Evolutionary conservation across 1,284 basidiomycete genomes (phyloP), one percentile per base, ranked within the genome.

Genomic region (Inonotus obliquus): DNA sequence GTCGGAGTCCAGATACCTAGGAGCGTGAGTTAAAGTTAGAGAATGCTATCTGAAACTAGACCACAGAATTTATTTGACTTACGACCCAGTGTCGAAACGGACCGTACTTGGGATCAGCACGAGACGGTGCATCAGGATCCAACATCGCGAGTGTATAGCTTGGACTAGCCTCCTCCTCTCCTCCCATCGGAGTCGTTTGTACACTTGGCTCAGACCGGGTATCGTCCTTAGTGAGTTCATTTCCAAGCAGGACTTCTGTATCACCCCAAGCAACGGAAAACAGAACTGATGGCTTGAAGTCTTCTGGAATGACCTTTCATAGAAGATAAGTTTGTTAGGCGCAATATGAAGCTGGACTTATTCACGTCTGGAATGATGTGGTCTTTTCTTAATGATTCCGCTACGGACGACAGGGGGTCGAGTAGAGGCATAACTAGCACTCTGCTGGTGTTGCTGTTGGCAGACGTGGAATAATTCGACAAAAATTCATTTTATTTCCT

Each of bases 51-150:
- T n/a, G n/a, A n/a, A n/a, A n/a, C n/a, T n/a, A n/a, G n/a, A n/a
- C n/a, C n/a, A n/a, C n/a, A n/a, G n/a, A n/a, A n/a, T n/a, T n/a
- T n/a, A n/a, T n/a, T n/a, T n/a, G n/a, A n/a, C 83, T 67, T 64
- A 87, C 84, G 59, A 89, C 73, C 85, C 85, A 88, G 65, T 89
- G 86, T 61, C 85, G 76, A 73, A 84, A 88, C 55, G 84, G 74
- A 3, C 79, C 75, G 68, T 76, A 85, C 62, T 78, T 80, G 1
- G 82, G 84, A 54, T 86, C 78, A 9, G 67, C 71, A 39, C 80
- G 72, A 0, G 81, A 82, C 0, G 86, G 87, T 2, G 85, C 86
- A 67, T 89, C 86, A 0, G 85, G 85, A 68, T 88, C 86, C n/a
- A 82, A 77, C 81, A 87, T 81, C 35, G 81, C 81, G 25, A 88